Conservation (phyloP, 2,329 filamentous ascomycete genomes). For the Fusarium sp. region DNA sequence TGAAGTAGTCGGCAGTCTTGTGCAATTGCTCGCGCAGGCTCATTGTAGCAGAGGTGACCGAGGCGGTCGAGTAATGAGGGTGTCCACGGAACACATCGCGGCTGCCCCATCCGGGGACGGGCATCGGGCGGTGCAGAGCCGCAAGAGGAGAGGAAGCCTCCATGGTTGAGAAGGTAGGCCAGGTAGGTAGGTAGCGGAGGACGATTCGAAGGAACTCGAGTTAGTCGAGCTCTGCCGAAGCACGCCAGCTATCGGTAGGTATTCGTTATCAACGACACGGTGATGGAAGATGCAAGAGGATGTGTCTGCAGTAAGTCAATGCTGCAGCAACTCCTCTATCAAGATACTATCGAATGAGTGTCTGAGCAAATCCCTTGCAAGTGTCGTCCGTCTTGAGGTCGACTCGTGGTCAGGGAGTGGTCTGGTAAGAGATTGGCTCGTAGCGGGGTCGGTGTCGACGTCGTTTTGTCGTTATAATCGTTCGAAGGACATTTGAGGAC, state of each 20-base stretch:
- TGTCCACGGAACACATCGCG: conserved; percentile 62
- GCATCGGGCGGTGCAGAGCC: conserved; percentile 81
- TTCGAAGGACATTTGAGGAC: conserved; percentile 47
- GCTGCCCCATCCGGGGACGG: conserved; percentile 65
- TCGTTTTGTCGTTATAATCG: conserved; percentile 45
- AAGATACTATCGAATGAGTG: conserved; percentile 23
- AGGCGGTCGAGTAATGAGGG: conserved; percentile 58
- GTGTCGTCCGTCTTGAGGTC: conserved; percentile 19
- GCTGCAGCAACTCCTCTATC: conserved; percentile 44
- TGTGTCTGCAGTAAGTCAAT: conserved; percentile 46
- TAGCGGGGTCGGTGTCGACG: conserved; percentile 42
- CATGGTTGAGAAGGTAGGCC: conserved; percentile 61
- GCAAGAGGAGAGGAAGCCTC: conserved; percentile 93
- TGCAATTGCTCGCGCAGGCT: conserved; percentile 80
- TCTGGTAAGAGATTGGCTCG: conserved; percentile 34
- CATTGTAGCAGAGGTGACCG: conserved; percentile 69
- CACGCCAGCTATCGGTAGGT: conserved; percentile 35
- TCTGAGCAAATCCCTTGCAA: conserved; percentile 16
- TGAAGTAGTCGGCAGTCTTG: conserved; percentile 78
- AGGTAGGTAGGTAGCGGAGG: conserved; percentile 6
- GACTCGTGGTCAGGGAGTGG: conserved; percentile 25
- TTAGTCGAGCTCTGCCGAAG: conserved; percentile 32
- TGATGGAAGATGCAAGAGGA: conserved; percentile 30
- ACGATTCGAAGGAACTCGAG: conserved; percentile 34
- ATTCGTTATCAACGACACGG: conserved; percentile 41